Conservation (phyloP, 257 asterid species). For the Mentha longifolia region DNA sequence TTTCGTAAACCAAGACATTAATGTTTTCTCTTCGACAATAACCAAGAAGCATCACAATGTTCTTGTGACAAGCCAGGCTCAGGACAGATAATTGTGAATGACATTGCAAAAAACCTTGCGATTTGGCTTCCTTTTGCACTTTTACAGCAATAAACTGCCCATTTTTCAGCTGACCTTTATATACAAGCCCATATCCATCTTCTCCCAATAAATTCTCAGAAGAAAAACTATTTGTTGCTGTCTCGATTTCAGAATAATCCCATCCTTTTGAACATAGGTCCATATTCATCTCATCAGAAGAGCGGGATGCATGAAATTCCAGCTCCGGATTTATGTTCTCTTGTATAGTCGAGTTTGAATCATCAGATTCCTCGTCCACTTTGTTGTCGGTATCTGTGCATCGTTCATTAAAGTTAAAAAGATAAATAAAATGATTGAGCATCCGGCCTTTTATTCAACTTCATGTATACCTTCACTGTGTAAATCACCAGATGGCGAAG, state of each 20-base stretch:
- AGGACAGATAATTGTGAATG: slow-evolving; percentile 52
- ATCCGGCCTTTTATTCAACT: slow-evolving; percentile 46
- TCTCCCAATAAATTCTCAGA: slow-evolving; percentile 66
- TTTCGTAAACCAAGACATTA: slow-evolving; percentile 63
- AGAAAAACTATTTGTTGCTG: slow-evolving; percentile 63
- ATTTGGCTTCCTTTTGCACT: slow-evolving; percentile 60
- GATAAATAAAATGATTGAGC: not conserved
- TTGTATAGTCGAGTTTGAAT: slow-evolving; percentile 30
- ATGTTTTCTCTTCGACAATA: slow-evolving; percentile 56
- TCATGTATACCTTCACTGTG: slow-evolving; percentile 58
- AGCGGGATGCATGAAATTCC: slow-evolving; percentile 39
- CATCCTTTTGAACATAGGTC: slow-evolving; percentile 46
- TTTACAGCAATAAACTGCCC: slow-evolving; percentile 64
- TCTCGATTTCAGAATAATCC: slow-evolving; percentile 56
- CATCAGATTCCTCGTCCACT: slow-evolving; percentile 35
- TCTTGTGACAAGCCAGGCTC: slow-evolving; percentile 61
- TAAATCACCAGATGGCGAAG: slow-evolving; percentile 50
- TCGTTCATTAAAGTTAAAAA: slow-evolving; percentile 7
- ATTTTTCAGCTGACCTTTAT: slow-evolving; percentile 61
- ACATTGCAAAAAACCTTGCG: slow-evolving; percentile 50
- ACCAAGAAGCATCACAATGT: slow-evolving; percentile 71
- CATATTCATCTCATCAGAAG: slow-evolving; percentile 31
- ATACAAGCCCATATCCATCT: slow-evolving; percentile 63
- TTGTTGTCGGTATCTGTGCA: slow-evolving; percentile 38
- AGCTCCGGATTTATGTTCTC: slow-evolving; percentile 37